A percentile compares a stretch with the other conserved stretches of the same genome.
These are phyloP conservation scores for Hibiscus syriacus DNA, from an alignment of 345 rosid species.

Conservation along the genomic window DNA sequence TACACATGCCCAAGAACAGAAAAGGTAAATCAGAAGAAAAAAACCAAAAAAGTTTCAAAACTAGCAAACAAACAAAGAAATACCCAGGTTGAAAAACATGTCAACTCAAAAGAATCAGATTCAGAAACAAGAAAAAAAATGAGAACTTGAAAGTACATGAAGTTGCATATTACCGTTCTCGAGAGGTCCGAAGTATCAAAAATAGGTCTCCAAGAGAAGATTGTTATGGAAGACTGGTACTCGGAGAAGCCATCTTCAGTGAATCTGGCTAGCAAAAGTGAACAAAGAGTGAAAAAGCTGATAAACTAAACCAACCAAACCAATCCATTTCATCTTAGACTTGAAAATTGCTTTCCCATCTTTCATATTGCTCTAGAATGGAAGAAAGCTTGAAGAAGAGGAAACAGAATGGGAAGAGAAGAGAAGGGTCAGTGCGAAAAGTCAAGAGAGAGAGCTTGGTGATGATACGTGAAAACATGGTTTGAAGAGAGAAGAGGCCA, in stretches of 20 bases:
- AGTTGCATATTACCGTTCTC: conserved; percentile 32
- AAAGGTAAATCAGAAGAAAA: not conserved
- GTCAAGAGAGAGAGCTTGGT: conserved; percentile 15
- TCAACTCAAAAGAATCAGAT: not conserved
- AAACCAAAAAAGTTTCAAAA: not conserved
- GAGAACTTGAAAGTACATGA: not conserved
- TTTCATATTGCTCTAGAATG: conserved; percentile 29
- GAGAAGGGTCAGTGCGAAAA: not conserved
- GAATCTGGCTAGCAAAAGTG: conserved; percentile 88
- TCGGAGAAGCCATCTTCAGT: conserved; percentile 60
- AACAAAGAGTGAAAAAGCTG: conserved; percentile 60
- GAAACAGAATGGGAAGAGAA: no score
- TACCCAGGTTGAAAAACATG: conserved; percentile 2
- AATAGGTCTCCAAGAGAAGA: conserved; percentile 96
- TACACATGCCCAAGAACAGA: not conserved
- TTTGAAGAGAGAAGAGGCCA: not conserved
- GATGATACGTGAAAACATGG: conserved; percentile 4
- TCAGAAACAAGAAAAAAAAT: conserved; percentile 10
- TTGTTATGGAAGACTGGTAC: conserved; percentile 76
- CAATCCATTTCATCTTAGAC: conserved; percentile 92
- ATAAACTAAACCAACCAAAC: conserved; percentile 66
- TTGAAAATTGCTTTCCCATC: conserved; percentile 65
- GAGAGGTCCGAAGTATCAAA: conserved; percentile 51
- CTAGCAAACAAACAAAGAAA: not conserved
- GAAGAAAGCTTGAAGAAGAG: conserved; percentile 8